Conservation (phyloP, 352 stramenopile species). For the Phytophthora lateralis region DNA sequence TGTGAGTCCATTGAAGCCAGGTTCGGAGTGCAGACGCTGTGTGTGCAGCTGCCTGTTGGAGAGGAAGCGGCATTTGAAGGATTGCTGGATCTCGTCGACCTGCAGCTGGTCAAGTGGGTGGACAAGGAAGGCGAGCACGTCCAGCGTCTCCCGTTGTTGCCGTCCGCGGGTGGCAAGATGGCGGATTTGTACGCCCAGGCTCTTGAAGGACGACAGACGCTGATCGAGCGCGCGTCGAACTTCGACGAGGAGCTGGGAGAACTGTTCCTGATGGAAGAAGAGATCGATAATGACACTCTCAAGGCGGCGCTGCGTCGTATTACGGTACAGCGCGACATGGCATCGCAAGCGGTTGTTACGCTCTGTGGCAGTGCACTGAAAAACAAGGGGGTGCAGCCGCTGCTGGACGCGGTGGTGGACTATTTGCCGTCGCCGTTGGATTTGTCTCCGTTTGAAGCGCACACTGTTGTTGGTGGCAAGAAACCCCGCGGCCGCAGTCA, state of each 20-base stretch:
- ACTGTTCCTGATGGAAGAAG: slow-evolving; percentile 76
- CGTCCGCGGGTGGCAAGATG: slow-evolving; percentile 51
- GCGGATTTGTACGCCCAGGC: slow-evolving; percentile 53
- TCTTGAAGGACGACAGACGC: slow-evolving; percentile 45
- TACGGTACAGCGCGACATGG: slow-evolving; percentile 51
- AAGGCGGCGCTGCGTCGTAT: slow-evolving; percentile 67
- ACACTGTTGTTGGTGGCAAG: slow-evolving; percentile 43
- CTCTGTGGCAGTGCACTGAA: slow-evolving; percentile 74
- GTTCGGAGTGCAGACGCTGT: slow-evolving; percentile 65
- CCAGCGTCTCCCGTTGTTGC: slow-evolving; percentile 54
- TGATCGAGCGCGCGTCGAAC: slow-evolving; percentile 72
- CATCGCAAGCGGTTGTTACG: slow-evolving; percentile 54
- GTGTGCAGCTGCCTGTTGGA: slow-evolving; percentile 68
- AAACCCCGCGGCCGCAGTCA: slow-evolving; percentile 30
- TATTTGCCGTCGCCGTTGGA: slow-evolving; percentile 97
- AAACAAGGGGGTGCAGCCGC: slow-evolving; percentile 94
- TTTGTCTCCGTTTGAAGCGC: slow-evolving; percentile 66
- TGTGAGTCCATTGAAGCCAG: slow-evolving; percentile 75
- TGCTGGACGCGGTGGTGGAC: slow-evolving; percentile 97
- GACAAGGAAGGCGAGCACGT: slow-evolving; percentile 66
- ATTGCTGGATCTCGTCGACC: slow-evolving; percentile 68
- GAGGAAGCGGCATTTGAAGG: slow-evolving; percentile 70
- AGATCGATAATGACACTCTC: slow-evolving; percentile 54
- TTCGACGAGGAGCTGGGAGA: slow-evolving; percentile 79
- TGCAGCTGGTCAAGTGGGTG: slow-evolving; percentile 71